Conservation (phyloP, 2,329 filamentous ascomycete genomes). For the Fusarium tjaetaba region DNA sequence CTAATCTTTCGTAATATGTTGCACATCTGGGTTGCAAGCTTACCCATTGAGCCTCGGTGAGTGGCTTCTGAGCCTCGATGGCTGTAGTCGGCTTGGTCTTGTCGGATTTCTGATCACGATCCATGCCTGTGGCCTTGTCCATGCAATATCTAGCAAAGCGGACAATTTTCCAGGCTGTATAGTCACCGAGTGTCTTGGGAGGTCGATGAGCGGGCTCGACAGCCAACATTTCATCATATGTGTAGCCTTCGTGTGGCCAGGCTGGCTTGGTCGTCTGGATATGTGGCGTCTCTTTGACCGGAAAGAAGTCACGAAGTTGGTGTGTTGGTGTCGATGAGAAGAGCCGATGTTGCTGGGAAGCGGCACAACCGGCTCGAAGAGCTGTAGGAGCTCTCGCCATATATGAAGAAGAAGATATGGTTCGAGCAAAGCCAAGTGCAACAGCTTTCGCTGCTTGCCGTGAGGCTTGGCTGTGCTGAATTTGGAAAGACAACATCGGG, state of each 20-base stretch:
- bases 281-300: slow-evolving; percentile 66
- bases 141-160: slow-evolving; percentile 81
- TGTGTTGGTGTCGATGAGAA: slow-evolving; percentile 62
- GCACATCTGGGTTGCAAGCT: slow-evolving; percentile 17
- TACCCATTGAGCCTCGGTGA: slow-evolving; percentile 88
- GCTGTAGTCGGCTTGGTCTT: slow-evolving; percentile 66
- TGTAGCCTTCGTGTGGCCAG: slow-evolving; percentile 79
- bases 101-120: slow-evolving; percentile 75
- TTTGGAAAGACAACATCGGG: slow-evolving; percentile 44
- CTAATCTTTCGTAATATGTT: background rate
- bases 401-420: slow-evolving; percentile 26
- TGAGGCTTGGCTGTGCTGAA: slow-evolving; percentile 36
- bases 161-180: slow-evolving; percentile 80
- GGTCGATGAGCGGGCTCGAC: slow-evolving; percentile 81
- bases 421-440: slow-evolving; percentile 34
- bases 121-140: slow-evolving; percentile 80
- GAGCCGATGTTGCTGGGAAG: slow-evolving; percentile 33
- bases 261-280: slow-evolving; percentile 72
- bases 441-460: slow-evolving; percentile 41
- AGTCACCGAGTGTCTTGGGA: slow-evolving; percentile 78
- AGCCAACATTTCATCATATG: slow-evolving; percentile 78
- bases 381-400: slow-evolving; percentile 13
- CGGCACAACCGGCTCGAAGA: slow-evolving; percentile 24
- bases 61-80: slow-evolving; percentile 62
- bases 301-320: slow-evolving; percentile 70